Conservation (phyloP, 1,284 basidiomycete species). For the Heterobasidion irregulare region DNA sequence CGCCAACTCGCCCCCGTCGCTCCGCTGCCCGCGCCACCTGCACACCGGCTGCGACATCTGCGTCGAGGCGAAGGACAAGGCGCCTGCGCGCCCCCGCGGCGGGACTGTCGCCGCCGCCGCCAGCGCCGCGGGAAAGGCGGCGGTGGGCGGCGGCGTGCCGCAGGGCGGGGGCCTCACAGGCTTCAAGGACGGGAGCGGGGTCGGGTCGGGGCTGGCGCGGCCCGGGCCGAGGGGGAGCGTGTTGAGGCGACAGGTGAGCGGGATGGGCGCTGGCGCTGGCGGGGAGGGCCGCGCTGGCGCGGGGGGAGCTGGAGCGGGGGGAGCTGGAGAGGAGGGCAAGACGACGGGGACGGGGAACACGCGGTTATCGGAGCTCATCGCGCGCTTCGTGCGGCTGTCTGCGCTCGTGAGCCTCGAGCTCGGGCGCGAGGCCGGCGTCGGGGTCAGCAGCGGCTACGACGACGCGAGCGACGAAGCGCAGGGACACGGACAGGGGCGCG, state of each 20-base stretch:
- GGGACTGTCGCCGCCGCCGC: slow-evolving; percentile 11
- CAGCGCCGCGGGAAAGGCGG: slow-evolving; percentile 15
- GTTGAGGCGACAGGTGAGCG: slow-evolving; percentile 38
- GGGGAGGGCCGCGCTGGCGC: slow-evolving; percentile 8
- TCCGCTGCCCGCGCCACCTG: slow-evolving; percentile 65
- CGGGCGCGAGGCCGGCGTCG: slow-evolving; percentile 44
- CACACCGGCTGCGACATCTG: slow-evolving; percentile 68
- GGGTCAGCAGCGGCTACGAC: slow-evolving; percentile 7
- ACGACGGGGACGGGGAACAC: slow-evolving; percentile 39
- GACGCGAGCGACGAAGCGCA: background rate
- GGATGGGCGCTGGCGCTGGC: background rate
- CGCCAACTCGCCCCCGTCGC: slow-evolving; percentile 51
- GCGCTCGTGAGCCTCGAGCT: slow-evolving; percentile 69
- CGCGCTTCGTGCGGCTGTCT: slow-evolving; percentile 64
- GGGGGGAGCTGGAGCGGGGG: background rate
- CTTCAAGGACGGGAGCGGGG: slow-evolving; percentile 62
- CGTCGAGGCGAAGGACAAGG: slow-evolving; percentile 40
- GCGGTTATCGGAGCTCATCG: slow-evolving; percentile 59
- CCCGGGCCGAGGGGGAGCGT: slow-evolving; percentile 45
- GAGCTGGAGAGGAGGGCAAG: slow-evolving; percentile 10
- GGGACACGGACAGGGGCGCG: background rate
- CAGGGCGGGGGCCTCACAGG: slow-evolving; percentile 49
- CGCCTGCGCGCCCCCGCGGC: slow-evolving; percentile 13
- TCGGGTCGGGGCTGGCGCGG: slow-evolving; percentile 57
- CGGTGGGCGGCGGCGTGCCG: slow-evolving; percentile 3